Evolutionary conservation across 352 stramenopile genomes (phyloP).

Genomic region (Pilasporangium apinafurcum): DNA sequence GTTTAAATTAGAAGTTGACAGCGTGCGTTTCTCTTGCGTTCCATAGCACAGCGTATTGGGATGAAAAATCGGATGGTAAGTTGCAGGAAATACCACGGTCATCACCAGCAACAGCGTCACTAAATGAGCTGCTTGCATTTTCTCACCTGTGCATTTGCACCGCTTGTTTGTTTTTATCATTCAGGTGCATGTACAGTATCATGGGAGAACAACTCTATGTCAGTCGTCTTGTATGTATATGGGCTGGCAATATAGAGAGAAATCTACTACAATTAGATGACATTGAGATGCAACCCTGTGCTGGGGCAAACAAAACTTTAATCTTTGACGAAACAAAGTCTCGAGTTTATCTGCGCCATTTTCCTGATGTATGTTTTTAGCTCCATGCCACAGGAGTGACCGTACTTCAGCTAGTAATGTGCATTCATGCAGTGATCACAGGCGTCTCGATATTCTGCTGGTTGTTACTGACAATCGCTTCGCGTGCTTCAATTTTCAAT

Average conservation of each 20-base stretch:
- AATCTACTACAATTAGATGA: no score
- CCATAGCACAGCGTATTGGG: constrained; percentile 51
- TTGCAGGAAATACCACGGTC: no score
- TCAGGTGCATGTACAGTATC: constrained; percentile 61
- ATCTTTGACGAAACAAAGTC: no score
- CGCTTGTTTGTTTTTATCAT: not conserved
- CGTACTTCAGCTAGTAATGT: not conserved
- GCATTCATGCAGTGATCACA: constrained; percentile 16
- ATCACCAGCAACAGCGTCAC: not conserved
- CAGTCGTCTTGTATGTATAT: constrained; percentile 61
- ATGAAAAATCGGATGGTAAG: constrained; percentile 67
- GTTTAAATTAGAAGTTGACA: not conserved
- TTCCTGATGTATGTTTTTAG: no score
- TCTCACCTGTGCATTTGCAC: not conserved
- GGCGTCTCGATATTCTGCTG: constrained; percentile 13
- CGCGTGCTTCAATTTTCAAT: constrained; percentile 46
- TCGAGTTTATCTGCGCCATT: no score
- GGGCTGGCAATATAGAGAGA: constrained; percentile 59
- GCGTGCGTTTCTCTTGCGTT: no score
- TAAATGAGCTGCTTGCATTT: not conserved
- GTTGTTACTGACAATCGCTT: constrained; percentile 12
- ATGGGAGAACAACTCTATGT: constrained; percentile 73
- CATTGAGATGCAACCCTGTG: no score
- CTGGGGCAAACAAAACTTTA: no score
- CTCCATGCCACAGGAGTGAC: no score